Base-by-base conservation (phyloP, 306 rosid genomes). In the Clitoria ternatea region DNA sequence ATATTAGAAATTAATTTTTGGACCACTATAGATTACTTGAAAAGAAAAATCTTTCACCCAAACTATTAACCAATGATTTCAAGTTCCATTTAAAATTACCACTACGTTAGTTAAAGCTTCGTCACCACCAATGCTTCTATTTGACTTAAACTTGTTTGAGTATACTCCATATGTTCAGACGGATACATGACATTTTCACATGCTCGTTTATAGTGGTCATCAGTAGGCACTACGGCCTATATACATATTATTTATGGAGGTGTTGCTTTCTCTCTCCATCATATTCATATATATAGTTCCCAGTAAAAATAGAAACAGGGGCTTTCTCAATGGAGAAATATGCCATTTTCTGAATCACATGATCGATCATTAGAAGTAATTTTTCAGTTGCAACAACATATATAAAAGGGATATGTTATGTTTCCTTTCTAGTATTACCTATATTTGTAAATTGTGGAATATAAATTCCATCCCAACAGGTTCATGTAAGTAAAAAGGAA, bases 381-480 rank as follows among this genome's bases (percentile, higher is more conserved):
- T 72, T 56, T 13, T 50, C 8, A 18, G 24, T 53, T 43, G 23
- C 5, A 56, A 29, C 42, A 15, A 14, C 22, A 2, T 3, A 32
- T 49, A 75, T 44, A 75, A 66, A 66, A 79, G 39, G 79, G 56
- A 61, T 50, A 19, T 57, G 62, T 66, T 18, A 72, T 7, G 69
- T 65, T 70, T 56, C 48, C 53, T 64, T 76, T 66, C 75, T 76
- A 49, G 76, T 74, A 74, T 73, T 52, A 60, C 60, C 23, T n/a
- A n/a, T n/a, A n/a, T n/a, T 39, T 61, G 53, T 42, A 5, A 26
- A 11, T 14, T 37, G 8, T 60, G 30, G 22, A 52, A 52, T 12
- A 22, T 33, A 66, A 44, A 18, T 55, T 27, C 14, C 42, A 7
- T 62, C 15, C 24, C 44, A 6, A 23, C 19, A 13, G 22, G 22